These are phyloP conservation scores for Didymellaceae sp. DNA, from an alignment of 2,329 filamentous ascomycete species.

Conservation along the genomic window DNA sequence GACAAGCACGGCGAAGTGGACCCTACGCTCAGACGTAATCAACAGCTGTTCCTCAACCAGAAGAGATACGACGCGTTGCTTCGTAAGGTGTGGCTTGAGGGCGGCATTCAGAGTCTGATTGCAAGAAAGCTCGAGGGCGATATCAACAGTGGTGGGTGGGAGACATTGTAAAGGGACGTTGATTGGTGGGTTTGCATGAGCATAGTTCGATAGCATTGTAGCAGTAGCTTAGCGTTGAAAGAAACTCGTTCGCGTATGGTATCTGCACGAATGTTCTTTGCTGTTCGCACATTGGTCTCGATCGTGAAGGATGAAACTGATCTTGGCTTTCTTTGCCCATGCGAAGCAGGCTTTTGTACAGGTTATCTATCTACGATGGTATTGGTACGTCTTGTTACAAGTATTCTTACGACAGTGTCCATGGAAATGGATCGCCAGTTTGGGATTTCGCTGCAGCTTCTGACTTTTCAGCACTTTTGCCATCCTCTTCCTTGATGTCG, in stretches of 20 bases:
- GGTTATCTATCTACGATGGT: not conserved
- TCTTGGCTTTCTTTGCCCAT: too few species aligned
- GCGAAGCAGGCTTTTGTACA: too few species aligned
- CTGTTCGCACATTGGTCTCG: too few species aligned
- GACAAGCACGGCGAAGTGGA: slow-evolving; percentile 97
- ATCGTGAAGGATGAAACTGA: too few species aligned
- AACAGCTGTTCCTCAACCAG: slow-evolving; percentile 92
- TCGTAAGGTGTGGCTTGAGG: slow-evolving; percentile 82
- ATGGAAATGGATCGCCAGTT: not conserved
- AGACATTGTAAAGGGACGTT: slow-evolving; percentile 61
- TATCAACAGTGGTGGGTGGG: slow-evolving; percentile 97
- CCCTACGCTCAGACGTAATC: slow-evolving; percentile 80
- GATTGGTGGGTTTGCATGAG: not conserved
- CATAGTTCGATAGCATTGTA: not conserved
- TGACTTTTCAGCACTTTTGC: not conserved
- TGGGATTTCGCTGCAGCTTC: slow-evolving; percentile 4
- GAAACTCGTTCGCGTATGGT: too few species aligned
- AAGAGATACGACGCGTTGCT: slow-evolving; percentile 90
- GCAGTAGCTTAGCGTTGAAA: too few species aligned
- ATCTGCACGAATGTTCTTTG: too few species aligned
- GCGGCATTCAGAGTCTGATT: slow-evolving; percentile 87
- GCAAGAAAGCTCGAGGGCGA: slow-evolving; percentile 90
- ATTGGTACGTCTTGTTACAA: slow-evolving; percentile 6
- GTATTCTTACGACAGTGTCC: slow-evolving; percentile 5
- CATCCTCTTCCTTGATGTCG: not conserved